Conservation (phyloP, 140 eudicot genomes). For the Senecio squalidus region DNA sequence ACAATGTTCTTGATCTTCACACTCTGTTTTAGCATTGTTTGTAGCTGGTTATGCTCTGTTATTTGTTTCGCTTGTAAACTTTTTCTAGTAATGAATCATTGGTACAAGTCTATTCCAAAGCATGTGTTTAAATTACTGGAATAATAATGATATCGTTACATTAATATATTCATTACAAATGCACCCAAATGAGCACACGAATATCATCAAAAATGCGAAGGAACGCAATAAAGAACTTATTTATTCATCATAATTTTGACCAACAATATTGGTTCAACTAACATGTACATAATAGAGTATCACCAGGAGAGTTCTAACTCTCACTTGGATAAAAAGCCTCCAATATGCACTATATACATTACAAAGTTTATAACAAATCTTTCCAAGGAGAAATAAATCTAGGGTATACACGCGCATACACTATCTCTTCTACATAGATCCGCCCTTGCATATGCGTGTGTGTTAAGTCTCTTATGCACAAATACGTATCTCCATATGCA, state of each 20-base stretch:
- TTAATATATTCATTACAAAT: too few species aligned
- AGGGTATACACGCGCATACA: neutral
- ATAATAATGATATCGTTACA: too few species aligned
- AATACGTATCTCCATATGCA: neutral
- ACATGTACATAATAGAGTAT: neutral
- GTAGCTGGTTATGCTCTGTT: too few species aligned
- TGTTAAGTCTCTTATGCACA: neutral
- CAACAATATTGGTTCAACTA: constrained; percentile 11
- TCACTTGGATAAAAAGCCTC: constrained; percentile 4
- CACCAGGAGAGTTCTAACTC: constrained; percentile 19
- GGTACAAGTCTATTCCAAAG: too few species aligned
- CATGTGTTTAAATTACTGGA: too few species aligned
- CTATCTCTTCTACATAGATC: neutral
- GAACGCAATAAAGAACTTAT: constrained; percentile 1
- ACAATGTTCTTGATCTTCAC: too few species aligned
- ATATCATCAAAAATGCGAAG: neutral
- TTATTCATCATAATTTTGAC: constrained; percentile 12
- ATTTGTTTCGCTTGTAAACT: too few species aligned
- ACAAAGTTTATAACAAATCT: neutral
- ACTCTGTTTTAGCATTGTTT: too few species aligned
- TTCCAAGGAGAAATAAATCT: neutral
- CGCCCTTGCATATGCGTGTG: neutral
- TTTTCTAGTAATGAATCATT: too few species aligned
- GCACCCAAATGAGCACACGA: neutral
- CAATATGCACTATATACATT: neutral